Evolutionary conservation across 176 grass and related monocot genomes (phyloP), one percentile per base, ranked within the genome.

Genomic region (Musa schizocarpa): DNA sequence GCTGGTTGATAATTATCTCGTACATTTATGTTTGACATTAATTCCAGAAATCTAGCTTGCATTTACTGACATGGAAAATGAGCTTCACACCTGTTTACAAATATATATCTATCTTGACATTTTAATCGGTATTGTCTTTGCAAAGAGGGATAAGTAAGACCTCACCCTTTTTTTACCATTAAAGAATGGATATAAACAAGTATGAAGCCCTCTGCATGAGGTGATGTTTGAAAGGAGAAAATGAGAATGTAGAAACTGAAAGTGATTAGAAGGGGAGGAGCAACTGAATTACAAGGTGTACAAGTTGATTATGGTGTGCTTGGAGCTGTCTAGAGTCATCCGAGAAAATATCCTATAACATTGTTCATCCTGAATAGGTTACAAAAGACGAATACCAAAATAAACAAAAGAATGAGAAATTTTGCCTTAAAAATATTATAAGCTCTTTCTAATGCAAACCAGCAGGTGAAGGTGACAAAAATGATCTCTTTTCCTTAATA

Each of bases 1-100:
- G n/a, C 73, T 69, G 25, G n/a, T 83, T 52, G 6, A 65, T 73
- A 9, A 74, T 49, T 13, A 54, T 68, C 10, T 54, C 17, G 9
- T 75, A 20, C 22, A 34, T 23, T 50, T 49, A 63, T 63, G 19
- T 65, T 63, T 62, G 19, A 56, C 13, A 55, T 73, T 53, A 25
- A 10, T 71, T 71, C 9, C 16, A 19, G 8, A 49, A n/a, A 50
- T 0, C 13, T 11, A 57, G 1, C 29, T 29, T 70, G 26, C 34
- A 43, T 70, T 10, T n/a, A 73, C 20, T 54, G n/a, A 13, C 48
- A 54, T 24, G 13, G 8, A 14, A 53, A 53, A 53, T 9, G 23
- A 24, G 24, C n/a, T 50, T 16, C 1, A 20, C 29, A 43, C 20
- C 8, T 73, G 53, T 73, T 54, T n/a, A 73, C 51, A 13, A 73